These are phyloP conservation scores for Dittrichia graveolens DNA, from an alignment of 129 eudicot genomes.

Conservation along the genomic window DNA sequence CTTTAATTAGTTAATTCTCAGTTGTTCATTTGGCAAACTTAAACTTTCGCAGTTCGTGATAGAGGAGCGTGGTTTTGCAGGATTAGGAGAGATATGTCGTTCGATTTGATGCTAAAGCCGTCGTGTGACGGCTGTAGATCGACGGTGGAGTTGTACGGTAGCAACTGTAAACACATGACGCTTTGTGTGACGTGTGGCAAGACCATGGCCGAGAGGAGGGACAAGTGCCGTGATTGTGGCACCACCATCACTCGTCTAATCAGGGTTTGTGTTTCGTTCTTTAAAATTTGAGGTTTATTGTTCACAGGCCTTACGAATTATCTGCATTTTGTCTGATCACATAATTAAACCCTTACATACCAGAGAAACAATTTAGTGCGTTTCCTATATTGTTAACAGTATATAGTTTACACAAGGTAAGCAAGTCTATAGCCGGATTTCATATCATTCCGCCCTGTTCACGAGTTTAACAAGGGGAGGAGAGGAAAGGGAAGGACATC, in stretches of 20 bases:
- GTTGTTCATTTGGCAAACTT: no score
- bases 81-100: slow-evolving; percentile 44
- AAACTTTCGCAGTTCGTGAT: no score
- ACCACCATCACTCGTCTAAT: slow-evolving; percentile 70
- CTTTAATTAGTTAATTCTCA: no score
- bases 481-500: no score
- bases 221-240: slow-evolving; percentile 81
- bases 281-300: background rate
- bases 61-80: slow-evolving; percentile 10
- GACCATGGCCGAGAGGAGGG: slow-evolving; percentile 79
- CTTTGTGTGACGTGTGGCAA: slow-evolving; percentile 82
- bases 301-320: background rate
- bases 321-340: no score
- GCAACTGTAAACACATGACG: slow-evolving; percentile 96
- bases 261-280: slow-evolving; percentile 43
- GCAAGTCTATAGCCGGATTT: no score
- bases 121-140: slow-evolving; percentile 77
- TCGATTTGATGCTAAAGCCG: slow-evolving; percentile 75
- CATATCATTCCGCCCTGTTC: no score
- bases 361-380: no score
- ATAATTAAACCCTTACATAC: no score
- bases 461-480: no score
- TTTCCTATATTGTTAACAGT: no score
- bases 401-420: no score
- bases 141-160: slow-evolving; percentile 74